Evolutionary conservation across 371 early-diverging fungal genomes (phyloP).

Genomic region (Mucor circinelloides): DNA sequence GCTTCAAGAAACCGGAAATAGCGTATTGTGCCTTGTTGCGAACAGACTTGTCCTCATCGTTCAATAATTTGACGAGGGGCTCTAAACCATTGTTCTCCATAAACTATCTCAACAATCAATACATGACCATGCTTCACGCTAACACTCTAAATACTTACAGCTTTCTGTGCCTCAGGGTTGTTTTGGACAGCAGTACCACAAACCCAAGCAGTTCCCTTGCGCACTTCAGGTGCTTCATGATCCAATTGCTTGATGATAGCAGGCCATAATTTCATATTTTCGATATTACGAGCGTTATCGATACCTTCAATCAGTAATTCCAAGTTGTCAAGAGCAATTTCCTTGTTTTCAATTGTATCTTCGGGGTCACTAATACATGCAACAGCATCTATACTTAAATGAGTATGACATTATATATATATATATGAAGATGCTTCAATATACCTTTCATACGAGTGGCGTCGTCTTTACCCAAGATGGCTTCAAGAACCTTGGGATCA

Average conservation of each 20-base stretch:
- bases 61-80: slow-evolving; percentile 57
- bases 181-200: slow-evolving; percentile 94
- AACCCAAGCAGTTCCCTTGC: slow-evolving; percentile 86
- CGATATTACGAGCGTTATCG: slow-evolving; percentile 93
- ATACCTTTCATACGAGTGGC: slow-evolving; percentile 82
- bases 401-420: not conserved
- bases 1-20: slow-evolving; percentile 76
- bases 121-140: not conserved
- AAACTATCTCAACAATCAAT: slow-evolving; percentile 47
- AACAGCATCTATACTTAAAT: slow-evolving; percentile 61
- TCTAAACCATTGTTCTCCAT: slow-evolving; percentile 61
- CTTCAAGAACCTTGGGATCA: slow-evolving; percentile 86
- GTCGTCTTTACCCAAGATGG: slow-evolving; percentile 91
- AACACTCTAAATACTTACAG: slow-evolving; percentile 43
- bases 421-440: not conserved
- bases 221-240: slow-evolving; percentile 58
- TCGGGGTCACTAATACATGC: slow-evolving; percentile 60
- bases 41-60: slow-evolving; percentile 58
- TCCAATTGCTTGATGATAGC: slow-evolving; percentile 66
- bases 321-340: slow-evolving; percentile 88
- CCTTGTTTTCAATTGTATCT: slow-evolving; percentile 68
- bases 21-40: slow-evolving; percentile 80
- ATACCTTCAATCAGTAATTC: slow-evolving; percentile 93
- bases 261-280: slow-evolving; percentile 89
- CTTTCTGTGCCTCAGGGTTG: slow-evolving; percentile 84